Evolutionary conservation across 192 early-diverging fungal species (phyloP).

Genomic region (Rhizoclosmatium sp.): DNA sequence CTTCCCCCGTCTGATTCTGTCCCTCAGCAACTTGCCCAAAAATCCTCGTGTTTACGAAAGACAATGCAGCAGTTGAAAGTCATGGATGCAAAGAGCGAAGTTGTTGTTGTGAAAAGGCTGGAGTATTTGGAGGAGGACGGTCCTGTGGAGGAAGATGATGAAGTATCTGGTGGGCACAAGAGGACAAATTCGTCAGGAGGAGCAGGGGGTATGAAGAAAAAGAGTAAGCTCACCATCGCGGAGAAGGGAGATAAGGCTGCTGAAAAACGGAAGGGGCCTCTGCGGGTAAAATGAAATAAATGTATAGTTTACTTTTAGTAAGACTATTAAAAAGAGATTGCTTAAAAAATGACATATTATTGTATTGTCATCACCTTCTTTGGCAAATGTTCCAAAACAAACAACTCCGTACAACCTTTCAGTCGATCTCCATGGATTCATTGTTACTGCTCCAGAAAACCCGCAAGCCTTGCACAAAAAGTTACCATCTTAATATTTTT

Average conservation of each 20-base stretch:
- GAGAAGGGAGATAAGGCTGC: constrained; percentile 30
- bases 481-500: no score
- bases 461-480: no score
- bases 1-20: neutral
- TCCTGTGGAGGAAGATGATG: neutral
- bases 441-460: no score
- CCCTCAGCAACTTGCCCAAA: neutral
- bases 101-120: constrained; percentile 7
- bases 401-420: no score
- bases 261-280: no score
- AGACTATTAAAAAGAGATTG: neutral
- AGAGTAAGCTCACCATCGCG: constrained; percentile 72
- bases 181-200: neutral
- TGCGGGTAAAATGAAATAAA: neutral
- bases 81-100: neutral
- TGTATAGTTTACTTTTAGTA: neutral
- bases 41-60: neutral
- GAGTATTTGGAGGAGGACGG: neutral
- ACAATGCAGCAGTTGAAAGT: constrained; percentile 6
- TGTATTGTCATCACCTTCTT: neutral
- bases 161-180: neutral
- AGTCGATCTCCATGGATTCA: no score
- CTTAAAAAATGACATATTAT: neutral
- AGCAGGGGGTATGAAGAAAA: constrained; percentile 41
- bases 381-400: no score